These are phyloP conservation scores for Psilocybe cyanescens DNA, from an alignment of 768 basidiomycete genomes.

Conservation along the genomic window DNA sequence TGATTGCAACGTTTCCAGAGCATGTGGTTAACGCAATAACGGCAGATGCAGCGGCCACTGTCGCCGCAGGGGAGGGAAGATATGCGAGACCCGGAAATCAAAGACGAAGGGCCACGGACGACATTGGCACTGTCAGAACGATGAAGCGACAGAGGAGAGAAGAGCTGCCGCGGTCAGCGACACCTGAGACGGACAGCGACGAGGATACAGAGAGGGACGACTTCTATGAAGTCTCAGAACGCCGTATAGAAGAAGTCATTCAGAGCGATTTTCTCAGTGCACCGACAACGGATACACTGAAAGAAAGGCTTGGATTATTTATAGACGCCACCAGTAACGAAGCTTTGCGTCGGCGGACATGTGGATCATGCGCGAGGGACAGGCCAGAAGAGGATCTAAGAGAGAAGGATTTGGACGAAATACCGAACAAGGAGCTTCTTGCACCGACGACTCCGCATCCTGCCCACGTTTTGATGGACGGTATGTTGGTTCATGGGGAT, in stretches of 20 bases:
- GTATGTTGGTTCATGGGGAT: not conserved
- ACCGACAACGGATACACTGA: not conserved
- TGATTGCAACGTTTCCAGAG: no score
- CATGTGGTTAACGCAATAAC: no score
- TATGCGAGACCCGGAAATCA: no score
- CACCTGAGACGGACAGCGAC: no score
- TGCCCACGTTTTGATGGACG: not conserved
- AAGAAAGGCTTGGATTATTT: not conserved
- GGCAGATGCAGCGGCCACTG: no score
- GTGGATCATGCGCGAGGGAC: slow-evolving; percentile 6
- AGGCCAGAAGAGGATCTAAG: not conserved
- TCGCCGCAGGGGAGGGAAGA: no score
- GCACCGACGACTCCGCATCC: not conserved
- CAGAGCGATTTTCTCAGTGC: slow-evolving; percentile 5
- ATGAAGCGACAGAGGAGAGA: no score
- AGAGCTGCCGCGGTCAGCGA: no score
- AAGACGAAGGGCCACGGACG: no score
- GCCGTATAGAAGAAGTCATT: not conserved
- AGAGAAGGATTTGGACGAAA: not conserved
- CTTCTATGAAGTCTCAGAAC: not conserved
- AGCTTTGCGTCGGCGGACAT: not conserved
- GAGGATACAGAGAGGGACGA: not conserved
- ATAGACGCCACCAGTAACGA: slow-evolving; percentile 7
- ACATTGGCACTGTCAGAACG: no score
- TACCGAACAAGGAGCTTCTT: not conserved